Percentiles rank a stretch among this genome's conserved stretches.
phyloP scores from a whole-genome alignment of 1,284 basidiomycete genomes.

The Moniliella sp. region DNA sequence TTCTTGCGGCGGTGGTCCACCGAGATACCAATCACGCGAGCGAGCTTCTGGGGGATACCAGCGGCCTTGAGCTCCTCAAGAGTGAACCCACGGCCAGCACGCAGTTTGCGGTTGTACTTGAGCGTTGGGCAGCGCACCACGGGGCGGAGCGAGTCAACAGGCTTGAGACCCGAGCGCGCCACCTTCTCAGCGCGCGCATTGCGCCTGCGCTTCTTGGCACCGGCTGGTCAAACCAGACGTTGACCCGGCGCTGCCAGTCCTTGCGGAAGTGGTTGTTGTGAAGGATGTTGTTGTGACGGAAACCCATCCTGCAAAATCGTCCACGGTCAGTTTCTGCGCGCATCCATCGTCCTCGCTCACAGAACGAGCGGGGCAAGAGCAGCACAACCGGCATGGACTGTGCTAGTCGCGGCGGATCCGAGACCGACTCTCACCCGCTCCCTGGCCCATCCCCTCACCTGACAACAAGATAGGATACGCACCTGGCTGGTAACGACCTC shows the following conservation, averaged over 20 bases:
- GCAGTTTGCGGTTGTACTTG: constrained; percentile 94
- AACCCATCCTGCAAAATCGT: no score
- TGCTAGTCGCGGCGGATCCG: no score
- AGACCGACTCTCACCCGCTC: no score
- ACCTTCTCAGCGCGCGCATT: constrained; percentile 79
- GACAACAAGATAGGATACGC: no score
- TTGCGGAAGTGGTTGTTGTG: constrained; percentile 80
- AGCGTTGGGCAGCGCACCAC: constrained; percentile 89
- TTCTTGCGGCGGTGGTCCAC: constrained; percentile 95
- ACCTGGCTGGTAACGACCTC: no score
- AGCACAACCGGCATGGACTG: no score
- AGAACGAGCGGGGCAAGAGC: no score
- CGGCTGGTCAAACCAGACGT: constrained; percentile 97
- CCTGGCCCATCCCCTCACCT: no score
- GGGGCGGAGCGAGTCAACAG: constrained; percentile 73
- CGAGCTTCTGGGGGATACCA: constrained; percentile 81
- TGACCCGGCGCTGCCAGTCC: constrained; percentile 57
- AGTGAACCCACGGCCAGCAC: constrained; percentile 92
- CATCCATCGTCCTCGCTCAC: no score
- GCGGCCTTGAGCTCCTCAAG: constrained; percentile 85
- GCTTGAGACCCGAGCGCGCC: constrained; percentile 71
- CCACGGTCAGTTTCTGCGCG: no score
- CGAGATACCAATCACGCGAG: constrained; percentile 72
- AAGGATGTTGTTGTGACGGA: constrained; percentile 34
- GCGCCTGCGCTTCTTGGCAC: constrained; percentile 86